Evolutionary conservation across 805 yeast genomes (phyloP).

Genomic region (Starmerella sirachaensis): DNA sequence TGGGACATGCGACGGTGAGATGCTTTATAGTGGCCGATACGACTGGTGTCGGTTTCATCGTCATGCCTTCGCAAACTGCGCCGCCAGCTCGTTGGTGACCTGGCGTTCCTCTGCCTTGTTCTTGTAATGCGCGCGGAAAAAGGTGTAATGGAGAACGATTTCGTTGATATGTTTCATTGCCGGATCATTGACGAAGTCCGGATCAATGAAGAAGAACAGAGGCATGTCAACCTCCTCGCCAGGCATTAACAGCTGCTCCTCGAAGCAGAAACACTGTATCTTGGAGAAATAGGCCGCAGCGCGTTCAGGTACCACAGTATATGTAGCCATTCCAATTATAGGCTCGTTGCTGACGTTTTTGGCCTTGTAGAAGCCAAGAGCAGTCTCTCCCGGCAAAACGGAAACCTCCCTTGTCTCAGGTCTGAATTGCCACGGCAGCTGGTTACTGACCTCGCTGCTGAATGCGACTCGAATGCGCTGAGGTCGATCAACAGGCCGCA

Average conservation of each 20-base stretch:
- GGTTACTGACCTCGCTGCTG: slow-evolving; percentile 81
- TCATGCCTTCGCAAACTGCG: slow-evolving; percentile 14
- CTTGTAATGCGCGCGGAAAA: slow-evolving; percentile 41
- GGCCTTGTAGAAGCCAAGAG: slow-evolving; percentile 89
- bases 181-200: slow-evolving; percentile 89
- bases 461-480: slow-evolving; percentile 73
- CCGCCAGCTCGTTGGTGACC: slow-evolving; percentile 15
- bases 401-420: slow-evolving; percentile 92
- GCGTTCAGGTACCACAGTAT: slow-evolving; percentile 90
- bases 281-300: slow-evolving; percentile 94
- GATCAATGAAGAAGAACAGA: slow-evolving; percentile 90
- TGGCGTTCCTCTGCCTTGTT: slow-evolving; percentile 12
- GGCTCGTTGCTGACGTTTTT: slow-evolving; percentile 75
- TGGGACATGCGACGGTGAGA: no score
- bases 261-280: slow-evolving; percentile 96
- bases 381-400: slow-evolving; percentile 94
- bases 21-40: no score
- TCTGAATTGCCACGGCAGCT: slow-evolving; percentile 86
- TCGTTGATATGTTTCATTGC: slow-evolving; percentile 83
- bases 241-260: slow-evolving; percentile 83
- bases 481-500: slow-evolving; percentile 77
- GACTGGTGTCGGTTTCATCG: no score
- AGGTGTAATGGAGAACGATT: slow-evolving; percentile 81
- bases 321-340: slow-evolving; percentile 96
- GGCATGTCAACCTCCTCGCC: slow-evolving; percentile 99